Evolutionary conservation across 2,329 filamentous ascomycete species (phyloP), one percentile per base, ranked within the genome.

Genomic region (Cladosporium sp.): DNA sequence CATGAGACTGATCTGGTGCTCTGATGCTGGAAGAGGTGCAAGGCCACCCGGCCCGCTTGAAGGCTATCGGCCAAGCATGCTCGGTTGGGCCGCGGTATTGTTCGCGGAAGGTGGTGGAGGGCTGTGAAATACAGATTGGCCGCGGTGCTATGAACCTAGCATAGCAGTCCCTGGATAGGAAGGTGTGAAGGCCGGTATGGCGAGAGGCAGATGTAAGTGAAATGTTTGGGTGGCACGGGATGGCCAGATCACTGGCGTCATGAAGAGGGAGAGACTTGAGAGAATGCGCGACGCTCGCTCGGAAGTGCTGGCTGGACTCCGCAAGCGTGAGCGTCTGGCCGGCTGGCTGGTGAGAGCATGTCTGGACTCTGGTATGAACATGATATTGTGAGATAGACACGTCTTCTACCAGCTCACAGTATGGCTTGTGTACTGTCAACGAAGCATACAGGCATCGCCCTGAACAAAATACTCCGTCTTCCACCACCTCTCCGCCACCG

Each of bases 61-160:
- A 60, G 66, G 69, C 64, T 74, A 76, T 69, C 72, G 62, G 49
- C 35, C 54, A 53, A 62, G 63, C 72, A 75, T 75, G 42, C 53
- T 55, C 53, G 51, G 49, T 51, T 57, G 51, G 59, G 62, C 65
- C 68, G 62, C 51, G 61, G 64, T 72, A 71, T 73, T 62, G 70
- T 66, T 63, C 69, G 70, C 67, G 71, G 71, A 59, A 75, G 69
- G 67, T 68, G 67, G 65, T 68, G 62, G 51, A 73, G 56, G 61
- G 63, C 53, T 67, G 63, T 58, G 65, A 65, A 62, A 74, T 70
- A 71, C 72, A 76, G 71, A 35, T 64, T 74, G 69, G 67, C 49
- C 43, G 50, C 30, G 41, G 45, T 57, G 55, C 55, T 57, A 55
- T 57, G 53, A 50, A 33, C 33, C 18, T 30, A 35, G 19, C 55